phyloP scores from a whole-genome alignment of 2,329 filamentous ascomycete genomes.

The Penicillium frequentans region DNA sequence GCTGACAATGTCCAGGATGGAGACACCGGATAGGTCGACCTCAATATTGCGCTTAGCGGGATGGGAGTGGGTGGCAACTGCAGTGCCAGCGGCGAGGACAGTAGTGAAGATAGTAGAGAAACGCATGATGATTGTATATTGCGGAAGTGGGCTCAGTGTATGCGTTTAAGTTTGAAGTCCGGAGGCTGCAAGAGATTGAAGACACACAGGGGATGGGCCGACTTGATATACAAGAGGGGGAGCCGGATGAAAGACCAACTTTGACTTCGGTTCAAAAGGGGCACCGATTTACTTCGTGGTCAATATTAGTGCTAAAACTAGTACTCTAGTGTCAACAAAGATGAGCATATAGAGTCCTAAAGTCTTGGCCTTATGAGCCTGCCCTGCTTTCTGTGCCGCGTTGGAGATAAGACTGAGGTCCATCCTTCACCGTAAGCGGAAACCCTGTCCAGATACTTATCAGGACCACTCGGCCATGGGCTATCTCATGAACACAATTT shows the following conservation, averaged over 20 bases:
- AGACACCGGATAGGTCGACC: neutral
- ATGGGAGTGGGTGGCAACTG: neutral
- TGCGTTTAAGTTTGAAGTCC: neutral
- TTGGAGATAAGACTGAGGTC: neutral
- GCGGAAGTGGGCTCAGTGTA: neutral
- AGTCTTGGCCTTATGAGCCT: neutral
- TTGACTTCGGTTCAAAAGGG: neutral
- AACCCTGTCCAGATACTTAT: neutral
- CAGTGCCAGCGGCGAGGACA: neutral
- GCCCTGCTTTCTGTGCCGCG: neutral
- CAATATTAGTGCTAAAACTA: neutral
- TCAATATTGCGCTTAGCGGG: neutral
- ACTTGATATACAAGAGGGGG: neutral
- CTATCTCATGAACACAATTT: too few species aligned
- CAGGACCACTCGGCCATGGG: too few species aligned
- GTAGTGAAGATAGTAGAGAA: neutral
- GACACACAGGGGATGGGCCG: neutral
- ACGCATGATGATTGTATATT: neutral
- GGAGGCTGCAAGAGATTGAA: neutral
- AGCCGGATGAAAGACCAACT: neutral
- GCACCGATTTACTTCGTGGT: neutral
- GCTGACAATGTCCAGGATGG: neutral
- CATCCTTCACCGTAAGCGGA: neutral
- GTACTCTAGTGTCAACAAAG: neutral
- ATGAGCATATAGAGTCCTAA: neutral